Evolutionary conservation across 139 green algal genomes (phyloP), one percentile per base, ranked within the genome.

Genomic region (Chlorella sp.): DNA sequence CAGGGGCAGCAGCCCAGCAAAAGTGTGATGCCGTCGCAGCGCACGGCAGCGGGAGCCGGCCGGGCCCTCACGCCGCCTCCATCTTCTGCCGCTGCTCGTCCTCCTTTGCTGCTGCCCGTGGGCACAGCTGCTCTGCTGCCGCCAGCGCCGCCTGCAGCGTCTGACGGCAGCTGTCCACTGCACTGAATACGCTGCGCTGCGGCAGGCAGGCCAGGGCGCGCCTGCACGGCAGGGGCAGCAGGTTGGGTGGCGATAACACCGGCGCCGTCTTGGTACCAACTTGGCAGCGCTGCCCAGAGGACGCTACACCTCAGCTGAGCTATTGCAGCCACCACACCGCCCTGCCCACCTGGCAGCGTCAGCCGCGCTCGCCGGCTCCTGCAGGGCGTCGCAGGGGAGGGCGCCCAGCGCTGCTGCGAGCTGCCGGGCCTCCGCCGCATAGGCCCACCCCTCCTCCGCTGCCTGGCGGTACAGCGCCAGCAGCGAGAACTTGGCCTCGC

Each of bases 401-500:
- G 56, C 60, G 0, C 16, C 67, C 30, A 84, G 47, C 32, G 78
- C 78, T 0, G 78, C 41, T 1, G 18, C 18, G n/a, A 84, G 67
- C n/a, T 30, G 57, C 30, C 1, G n/a, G 4, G 78, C 78, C 6
- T 84, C 78, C 1, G 32, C 2, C 1, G 44, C 60, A n/a, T 84
- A 84, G 28, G 16, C n/a, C 78, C 78, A 84, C 1, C 76, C 76
- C 21, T 26, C 26, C 2, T 4, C n/a, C 1, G 16, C 25, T 11
- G 62, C 67, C 16, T 84, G 57, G 21, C n/a, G 57, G 57, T 87
- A 87, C 12, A n/a, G 20, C 13, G 55, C 21, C 41, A 87, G 26
- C 44, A 87, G 71, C 17, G 30, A 23, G 30, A 75, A 64, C 79
- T 87, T 87, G 71, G 82, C 82, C 4, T 78, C 82, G 9, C 82